These are phyloP conservation scores for Keithomyces neogunnii DNA, from an alignment of 2,329 filamentous ascomycete species.

Conservation along the genomic window DNA sequence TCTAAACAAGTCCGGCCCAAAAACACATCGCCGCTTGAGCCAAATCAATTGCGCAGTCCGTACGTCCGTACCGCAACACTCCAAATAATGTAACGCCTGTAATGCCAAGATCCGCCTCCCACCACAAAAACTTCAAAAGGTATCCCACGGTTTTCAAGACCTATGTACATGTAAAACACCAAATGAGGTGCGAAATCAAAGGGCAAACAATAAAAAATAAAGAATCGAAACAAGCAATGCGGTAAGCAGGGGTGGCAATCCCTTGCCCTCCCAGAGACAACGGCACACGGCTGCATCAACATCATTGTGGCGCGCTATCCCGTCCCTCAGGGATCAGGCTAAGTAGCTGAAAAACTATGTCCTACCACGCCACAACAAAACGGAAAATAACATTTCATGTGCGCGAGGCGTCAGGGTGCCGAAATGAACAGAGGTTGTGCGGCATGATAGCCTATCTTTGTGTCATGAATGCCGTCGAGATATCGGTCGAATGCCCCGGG, in stretches of 20 bases:
- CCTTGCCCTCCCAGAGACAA: neutral
- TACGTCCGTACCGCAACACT: neutral
- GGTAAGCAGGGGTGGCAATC: neutral
- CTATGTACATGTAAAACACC: conserved; percentile 17
- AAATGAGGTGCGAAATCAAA: neutral
- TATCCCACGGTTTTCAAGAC: conserved; percentile 16
- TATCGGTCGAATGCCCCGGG: neutral
- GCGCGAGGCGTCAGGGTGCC: neutral
- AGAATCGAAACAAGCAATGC: neutral
- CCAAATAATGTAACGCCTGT: conserved; percentile 15
- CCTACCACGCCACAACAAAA: neutral
- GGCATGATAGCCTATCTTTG: neutral
- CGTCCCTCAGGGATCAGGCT: neutral
- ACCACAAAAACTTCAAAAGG: conserved; percentile 9
- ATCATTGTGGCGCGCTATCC: neutral
- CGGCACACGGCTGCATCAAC: neutral
- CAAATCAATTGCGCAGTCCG: conserved; percentile 1
- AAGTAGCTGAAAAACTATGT: neutral
- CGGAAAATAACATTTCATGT: neutral
- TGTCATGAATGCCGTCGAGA: neutral
- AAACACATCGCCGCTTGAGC: conserved; percentile 2
- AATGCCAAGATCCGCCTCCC: conserved; percentile 16
- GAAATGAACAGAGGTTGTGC: neutral
- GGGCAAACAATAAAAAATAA: neutral
- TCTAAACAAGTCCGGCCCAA: conserved; percentile 1